Evolutionary conservation across 108 stramenopile genomes (phyloP).

Genomic region (Craspedostauros australis): DNA sequence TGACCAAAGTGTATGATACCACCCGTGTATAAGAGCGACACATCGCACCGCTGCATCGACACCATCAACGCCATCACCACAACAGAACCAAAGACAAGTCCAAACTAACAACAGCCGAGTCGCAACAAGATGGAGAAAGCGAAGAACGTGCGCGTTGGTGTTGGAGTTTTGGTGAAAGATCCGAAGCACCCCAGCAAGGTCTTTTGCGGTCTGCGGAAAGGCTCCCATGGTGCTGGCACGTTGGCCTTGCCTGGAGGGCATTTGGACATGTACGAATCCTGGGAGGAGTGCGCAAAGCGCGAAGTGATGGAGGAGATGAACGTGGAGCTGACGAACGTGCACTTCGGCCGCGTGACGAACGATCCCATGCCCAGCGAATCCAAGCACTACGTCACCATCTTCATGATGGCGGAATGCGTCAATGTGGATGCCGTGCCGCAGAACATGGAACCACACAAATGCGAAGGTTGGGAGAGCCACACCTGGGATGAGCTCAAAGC

Average conservation of each 20-base stretch:
- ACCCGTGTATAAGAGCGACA: too few relatives aligned
- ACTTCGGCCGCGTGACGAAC: constrained; percentile 77
- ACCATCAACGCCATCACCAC: too few relatives aligned
- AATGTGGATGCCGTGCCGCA: constrained; percentile 23
- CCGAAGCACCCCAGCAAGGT: constrained; percentile 37
- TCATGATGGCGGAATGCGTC: constrained; percentile 57
- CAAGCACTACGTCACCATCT: constrained; percentile 86
- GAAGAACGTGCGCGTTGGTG: constrained; percentile 64
- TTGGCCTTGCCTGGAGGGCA: constrained; percentile 81
- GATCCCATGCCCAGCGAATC: constrained; percentile 61
- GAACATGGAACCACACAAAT: constrained; percentile 84
- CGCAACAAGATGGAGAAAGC: too few relatives aligned
- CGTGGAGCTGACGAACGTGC: constrained; percentile 35
- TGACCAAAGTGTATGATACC: too few relatives aligned
- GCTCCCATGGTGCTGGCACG: constrained; percentile 67
- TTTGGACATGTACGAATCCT: constrained; percentile 80
- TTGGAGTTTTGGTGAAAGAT: constrained; percentile 70
- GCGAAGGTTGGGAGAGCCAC: constrained; percentile 79
- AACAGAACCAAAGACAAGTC: too few relatives aligned
- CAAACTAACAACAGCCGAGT: too few relatives aligned
- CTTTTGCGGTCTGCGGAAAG: constrained; percentile 72
- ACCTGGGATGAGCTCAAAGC: constrained; percentile 58
- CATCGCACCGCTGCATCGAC: too few relatives aligned
- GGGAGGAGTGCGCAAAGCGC: constrained; percentile 80
- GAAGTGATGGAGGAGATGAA: constrained; percentile 83